Evolutionary conservation across 2,329 filamentous ascomycete genomes (phyloP).

Genomic region (Arthrobotrys musiformis): DNA sequence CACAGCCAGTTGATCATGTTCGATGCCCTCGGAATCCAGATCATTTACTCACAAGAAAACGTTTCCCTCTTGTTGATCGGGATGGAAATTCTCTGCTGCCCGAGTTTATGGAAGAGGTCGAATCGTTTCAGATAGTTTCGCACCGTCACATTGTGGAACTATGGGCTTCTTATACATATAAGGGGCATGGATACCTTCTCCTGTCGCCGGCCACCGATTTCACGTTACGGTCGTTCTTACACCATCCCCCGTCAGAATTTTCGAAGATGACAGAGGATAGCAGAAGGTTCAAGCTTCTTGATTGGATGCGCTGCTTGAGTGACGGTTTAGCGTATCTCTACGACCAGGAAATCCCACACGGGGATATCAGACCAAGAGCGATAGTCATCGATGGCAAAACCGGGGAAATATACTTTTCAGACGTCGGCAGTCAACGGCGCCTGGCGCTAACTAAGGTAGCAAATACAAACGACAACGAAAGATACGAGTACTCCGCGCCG

Average conservation of each 20-base stretch:
- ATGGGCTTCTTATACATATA: conserved; percentile 76
- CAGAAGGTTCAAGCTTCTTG: conserved; percentile 71
- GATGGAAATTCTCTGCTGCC: conserved; percentile 65
- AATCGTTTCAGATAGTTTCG: conserved; percentile 69
- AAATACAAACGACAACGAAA: conserved; percentile 56
- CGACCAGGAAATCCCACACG: conserved; percentile 72
- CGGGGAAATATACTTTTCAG: conserved; percentile 75
- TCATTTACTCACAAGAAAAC: conserved; percentile 69
- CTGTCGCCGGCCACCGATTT: conserved; percentile 75
- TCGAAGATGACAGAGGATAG: conserved; percentile 72
- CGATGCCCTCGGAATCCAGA: conserved; percentile 72
- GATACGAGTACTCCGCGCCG: conserved; percentile 78
- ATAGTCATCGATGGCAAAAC: conserved; percentile 72
- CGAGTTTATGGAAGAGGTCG: conserved; percentile 72
- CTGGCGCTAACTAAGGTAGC: conserved; percentile 41
- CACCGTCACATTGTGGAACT: conserved; percentile 77
- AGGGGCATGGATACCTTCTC: conserved; percentile 73
- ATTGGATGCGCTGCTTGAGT: conserved; percentile 79
- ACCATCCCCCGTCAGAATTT: conserved; percentile 71
- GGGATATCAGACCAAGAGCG: conserved; percentile 76
- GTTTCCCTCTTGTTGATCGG: conserved; percentile 66
- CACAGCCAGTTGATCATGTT: conserved; percentile 71
- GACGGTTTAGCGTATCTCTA: conserved; percentile 77
- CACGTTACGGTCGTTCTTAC: conserved; percentile 74
- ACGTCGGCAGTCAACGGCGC: conserved; percentile 64